Conservation (phyloP, 2,329 filamentous ascomycete genomes). For the Juglanconis oblonga region DNA sequence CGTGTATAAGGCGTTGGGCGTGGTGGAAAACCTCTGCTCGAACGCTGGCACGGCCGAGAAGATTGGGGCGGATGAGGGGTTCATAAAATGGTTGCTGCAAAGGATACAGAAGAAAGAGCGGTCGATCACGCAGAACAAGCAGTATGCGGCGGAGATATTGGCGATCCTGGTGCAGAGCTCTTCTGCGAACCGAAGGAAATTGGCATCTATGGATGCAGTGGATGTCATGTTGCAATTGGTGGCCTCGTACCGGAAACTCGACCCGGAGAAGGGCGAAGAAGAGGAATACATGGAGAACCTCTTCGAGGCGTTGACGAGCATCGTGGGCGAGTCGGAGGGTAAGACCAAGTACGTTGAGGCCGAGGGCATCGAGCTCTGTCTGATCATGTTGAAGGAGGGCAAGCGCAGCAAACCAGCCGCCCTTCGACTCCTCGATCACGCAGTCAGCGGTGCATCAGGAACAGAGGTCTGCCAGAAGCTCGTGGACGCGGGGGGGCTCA, state of each 20-base stretch:
- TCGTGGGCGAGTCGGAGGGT: slow-evolving; percentile 71
- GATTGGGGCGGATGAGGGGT: slow-evolving; percentile 64
- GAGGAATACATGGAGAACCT: slow-evolving; percentile 94
- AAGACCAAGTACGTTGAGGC: slow-evolving; percentile 83
- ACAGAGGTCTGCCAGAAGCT: slow-evolving; percentile 68
- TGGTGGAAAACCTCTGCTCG: slow-evolving; percentile 84
- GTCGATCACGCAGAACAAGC: slow-evolving; percentile 81
- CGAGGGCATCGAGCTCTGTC: slow-evolving; percentile 85
- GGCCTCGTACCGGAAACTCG: slow-evolving; percentile 78
- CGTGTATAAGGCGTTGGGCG: slow-evolving; percentile 78
- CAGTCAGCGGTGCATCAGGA: slow-evolving; percentile 53
- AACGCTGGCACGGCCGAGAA: slow-evolving; percentile 65
- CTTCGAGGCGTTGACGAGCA: slow-evolving; percentile 80
- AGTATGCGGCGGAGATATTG: slow-evolving; percentile 88
- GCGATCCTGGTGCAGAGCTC: slow-evolving; percentile 84
- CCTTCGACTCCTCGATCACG: slow-evolving; percentile 81
- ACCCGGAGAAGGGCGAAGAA: slow-evolving; percentile 84
- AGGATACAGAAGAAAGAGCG: slow-evolving; percentile 65
- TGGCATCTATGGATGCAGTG: slow-evolving; percentile 67
- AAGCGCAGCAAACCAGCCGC: slow-evolving; percentile 78
- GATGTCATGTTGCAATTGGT: slow-evolving; percentile 80
- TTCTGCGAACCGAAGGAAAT: slow-evolving; percentile 57
- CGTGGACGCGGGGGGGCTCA: slow-evolving; percentile 81
- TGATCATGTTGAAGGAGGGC: slow-evolving; percentile 89
- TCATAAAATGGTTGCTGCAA: slow-evolving; percentile 74